These are phyloP conservation scores for Leccinum rimulosum DNA, from an alignment of 768 basidiomycete genomes.

Conservation along the genomic window DNA sequence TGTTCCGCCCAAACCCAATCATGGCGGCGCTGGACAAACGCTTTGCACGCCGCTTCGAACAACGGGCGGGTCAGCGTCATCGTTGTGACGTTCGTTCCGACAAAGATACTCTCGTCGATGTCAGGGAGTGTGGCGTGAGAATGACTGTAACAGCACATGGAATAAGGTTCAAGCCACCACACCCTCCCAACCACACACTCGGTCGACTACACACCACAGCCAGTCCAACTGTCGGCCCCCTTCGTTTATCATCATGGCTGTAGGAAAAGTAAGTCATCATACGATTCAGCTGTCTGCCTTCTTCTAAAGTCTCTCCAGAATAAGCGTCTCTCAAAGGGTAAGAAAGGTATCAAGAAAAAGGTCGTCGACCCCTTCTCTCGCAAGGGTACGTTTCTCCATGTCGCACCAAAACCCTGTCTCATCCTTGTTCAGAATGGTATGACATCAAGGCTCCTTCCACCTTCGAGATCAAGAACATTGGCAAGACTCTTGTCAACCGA, in stretches of 20 bases:
- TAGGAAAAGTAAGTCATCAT: constrained; percentile 68
- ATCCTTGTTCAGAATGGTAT: constrained; percentile 81
- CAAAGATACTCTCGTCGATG: too few relatives aligned
- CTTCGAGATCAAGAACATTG: constrained; percentile 95
- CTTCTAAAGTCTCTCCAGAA: constrained; percentile 52
- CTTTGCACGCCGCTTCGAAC: constrained; percentile 60
- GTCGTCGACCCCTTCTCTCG: constrained; percentile 99
- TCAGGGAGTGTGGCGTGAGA: constrained; percentile 40
- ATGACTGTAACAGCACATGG: constrained; percentile 34
- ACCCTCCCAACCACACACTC: constrained; percentile 13
- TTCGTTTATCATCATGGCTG: constrained; percentile 65
- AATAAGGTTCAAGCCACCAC: constrained; percentile 64
- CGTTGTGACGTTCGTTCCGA: constrained; percentile 2
- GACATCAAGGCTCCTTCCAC: constrained; percentile 98
- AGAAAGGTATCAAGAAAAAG: constrained; percentile 99
- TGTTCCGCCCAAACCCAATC: constrained; percentile 67
- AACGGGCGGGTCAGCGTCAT: constrained; percentile 47
- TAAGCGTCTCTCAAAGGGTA: constrained; percentile 97
- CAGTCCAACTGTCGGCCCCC: constrained; percentile 46
- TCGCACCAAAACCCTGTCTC: not conserved
- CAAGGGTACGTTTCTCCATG: constrained; percentile 64
- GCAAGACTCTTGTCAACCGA: constrained; percentile 98
- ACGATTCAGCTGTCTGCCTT: not conserved
- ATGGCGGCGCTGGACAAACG: constrained; percentile 40
- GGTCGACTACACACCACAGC: constrained; percentile 36